Percentiles rank a stretch among this genome's conserved stretches.
Evolutionary conservation across 225 moss, liverwort and hornwort genomes (phyloP).

Genomic region (Thuidium tamariscinum): DNA sequence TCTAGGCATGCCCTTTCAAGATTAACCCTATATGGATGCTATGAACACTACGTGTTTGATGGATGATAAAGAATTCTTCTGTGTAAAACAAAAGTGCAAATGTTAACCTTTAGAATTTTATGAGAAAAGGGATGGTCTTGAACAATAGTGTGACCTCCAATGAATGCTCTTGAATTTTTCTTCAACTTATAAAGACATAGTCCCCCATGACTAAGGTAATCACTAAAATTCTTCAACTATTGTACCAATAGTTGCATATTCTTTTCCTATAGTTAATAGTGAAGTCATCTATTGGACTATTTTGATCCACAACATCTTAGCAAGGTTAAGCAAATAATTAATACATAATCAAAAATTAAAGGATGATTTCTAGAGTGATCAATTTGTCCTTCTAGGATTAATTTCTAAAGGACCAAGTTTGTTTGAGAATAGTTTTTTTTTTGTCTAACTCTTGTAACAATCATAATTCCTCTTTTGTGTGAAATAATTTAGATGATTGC

Average conservation of each 20-base stretch:
- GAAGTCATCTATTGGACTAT: no score
- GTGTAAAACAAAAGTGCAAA: fast-evolving
- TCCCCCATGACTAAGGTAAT: no score
- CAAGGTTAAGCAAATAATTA: background rate
- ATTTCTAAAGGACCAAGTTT: no score
- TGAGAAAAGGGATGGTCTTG: fast-evolving
- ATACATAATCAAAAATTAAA: fast-evolving
- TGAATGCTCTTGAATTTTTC: background rate
- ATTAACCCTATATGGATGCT: fast-evolving
- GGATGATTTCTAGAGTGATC: background rate
- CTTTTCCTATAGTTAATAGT: no score
- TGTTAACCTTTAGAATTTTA: background rate
- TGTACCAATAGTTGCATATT: no score
- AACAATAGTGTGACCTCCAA: background rate
- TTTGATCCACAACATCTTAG: no score
- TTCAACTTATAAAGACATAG: no score
- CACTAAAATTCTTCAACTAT: no score
- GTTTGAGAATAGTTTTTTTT: no score
- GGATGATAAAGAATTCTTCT: background rate
- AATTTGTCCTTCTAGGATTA: background rate
- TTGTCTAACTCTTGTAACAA: no score
- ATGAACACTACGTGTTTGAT: background rate
- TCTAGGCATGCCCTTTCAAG: fast-evolving
- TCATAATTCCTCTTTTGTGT: no score
- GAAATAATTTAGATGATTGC: no score